Evolutionary conservation across 139 green algal species (phyloP).

Genomic region (Spirogloea muscicola): DNA sequence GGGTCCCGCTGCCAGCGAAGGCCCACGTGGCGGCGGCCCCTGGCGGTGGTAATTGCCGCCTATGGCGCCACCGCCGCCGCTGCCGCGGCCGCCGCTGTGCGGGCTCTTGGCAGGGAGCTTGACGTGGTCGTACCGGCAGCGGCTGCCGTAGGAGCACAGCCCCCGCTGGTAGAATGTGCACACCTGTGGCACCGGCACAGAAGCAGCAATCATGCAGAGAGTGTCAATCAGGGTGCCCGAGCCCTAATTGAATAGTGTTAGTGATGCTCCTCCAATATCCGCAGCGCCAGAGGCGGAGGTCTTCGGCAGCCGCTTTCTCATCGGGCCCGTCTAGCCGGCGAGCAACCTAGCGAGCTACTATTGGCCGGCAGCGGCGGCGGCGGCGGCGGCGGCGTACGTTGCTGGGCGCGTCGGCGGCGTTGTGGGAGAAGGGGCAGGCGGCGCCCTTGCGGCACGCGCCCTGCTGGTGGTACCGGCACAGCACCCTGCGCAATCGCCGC

Average conservation of each 20-base stretch:
- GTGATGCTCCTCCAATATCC: not conserved
- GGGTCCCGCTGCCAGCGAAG: too few species aligned
- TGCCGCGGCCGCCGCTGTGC: too few species aligned
- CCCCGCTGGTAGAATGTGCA: slow-evolving; percentile 30
- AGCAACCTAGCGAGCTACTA: not conserved
- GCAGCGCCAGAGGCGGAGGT: not conserved
- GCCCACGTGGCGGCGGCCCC: too few species aligned
- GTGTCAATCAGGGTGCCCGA: not conserved
- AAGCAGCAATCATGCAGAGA: too few species aligned
- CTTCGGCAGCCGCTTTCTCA: not conserved
- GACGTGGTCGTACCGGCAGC: slow-evolving; percentile 36
- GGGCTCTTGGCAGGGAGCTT: not conserved
- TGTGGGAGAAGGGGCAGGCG: slow-evolving; percentile 30
- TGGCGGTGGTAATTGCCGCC: too few species aligned
- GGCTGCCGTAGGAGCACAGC: slow-evolving; percentile 9
- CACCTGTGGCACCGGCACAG: not conserved
- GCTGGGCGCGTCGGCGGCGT: not conserved
- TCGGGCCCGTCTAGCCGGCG: not conserved
- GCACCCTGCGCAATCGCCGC: slow-evolving; percentile 18
- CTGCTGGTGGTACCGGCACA: slow-evolving; percentile 27
- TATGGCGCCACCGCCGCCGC: too few species aligned
- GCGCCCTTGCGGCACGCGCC: slow-evolving; percentile 20
- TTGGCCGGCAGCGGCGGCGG: not conserved
- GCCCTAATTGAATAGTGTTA: not conserved
- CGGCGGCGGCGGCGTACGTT: slow-evolving; percentile 4